Conservation (phyloP, 495 filamentous ascomycete genomes). For the Paragyromitra xinjiangensis region DNA sequence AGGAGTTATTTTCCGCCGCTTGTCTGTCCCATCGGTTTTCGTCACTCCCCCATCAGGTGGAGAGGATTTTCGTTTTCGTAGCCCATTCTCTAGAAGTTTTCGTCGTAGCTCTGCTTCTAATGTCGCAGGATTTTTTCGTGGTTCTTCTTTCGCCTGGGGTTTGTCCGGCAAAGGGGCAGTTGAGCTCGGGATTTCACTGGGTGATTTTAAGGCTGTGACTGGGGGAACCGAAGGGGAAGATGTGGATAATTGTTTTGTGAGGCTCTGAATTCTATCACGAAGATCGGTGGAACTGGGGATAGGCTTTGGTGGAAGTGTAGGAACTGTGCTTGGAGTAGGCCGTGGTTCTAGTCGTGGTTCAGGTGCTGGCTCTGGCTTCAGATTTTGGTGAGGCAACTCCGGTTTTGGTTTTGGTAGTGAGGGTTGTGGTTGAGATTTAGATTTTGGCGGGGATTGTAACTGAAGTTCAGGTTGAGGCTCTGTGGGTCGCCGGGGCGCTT, state of each 20-base stretch:
- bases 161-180: constrained; percentile 12
- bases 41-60: constrained; percentile 19
- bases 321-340: background rate
- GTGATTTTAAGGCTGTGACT: background rate
- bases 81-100: constrained; percentile 50
- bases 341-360: constrained; percentile 22
- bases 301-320: constrained; percentile 38
- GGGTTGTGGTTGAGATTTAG: constrained; percentile 18
- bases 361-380: constrained; percentile 11
- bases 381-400: constrained; percentile 12
- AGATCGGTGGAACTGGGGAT: constrained; percentile 22
- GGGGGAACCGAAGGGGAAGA: constrained; percentile 1
- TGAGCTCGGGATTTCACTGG: background rate
- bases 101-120: constrained; percentile 53
- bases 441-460: constrained; percentile 19
- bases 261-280: constrained; percentile 30
- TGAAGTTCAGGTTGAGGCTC: constrained; percentile 37
- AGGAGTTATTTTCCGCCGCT: constrained; percentile 40
- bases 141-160: constrained; percentile 13
- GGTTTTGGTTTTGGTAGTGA: constrained; percentile 15
- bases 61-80: constrained; percentile 48
- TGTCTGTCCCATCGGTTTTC: constrained; percentile 25
- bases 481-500: constrained; percentile 15
- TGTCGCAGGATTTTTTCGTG: constrained; percentile 40
- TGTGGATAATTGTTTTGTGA: constrained; percentile 21